Evolutionary conservation across 768 basidiomycete genomes (phyloP), one percentile per base, ranked within the genome.

Genomic region (Pleurotus citrinopileatus): DNA sequence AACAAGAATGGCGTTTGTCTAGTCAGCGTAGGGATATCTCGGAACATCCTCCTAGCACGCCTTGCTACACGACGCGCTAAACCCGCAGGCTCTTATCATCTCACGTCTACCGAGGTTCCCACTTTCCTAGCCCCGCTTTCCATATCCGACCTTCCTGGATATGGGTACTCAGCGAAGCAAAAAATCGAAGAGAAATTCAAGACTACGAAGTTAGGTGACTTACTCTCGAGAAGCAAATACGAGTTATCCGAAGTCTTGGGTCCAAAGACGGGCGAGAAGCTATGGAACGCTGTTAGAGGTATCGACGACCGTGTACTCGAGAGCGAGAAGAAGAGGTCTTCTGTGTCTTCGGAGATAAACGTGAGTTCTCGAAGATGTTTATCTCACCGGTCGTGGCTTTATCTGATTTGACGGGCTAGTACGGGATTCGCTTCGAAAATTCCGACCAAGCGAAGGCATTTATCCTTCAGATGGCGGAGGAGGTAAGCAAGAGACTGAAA

Each of bases 281-380:
- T 98, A 22, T 94, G 83, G 62, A 91, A 92, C 17, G 91, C 84
- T 0, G 67, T 95, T 13, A 77, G 91, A 15, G 97, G 97, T 0
- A 74, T 94, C 23, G 97, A 98, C 61, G 80, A 89, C 28, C 80
- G 83, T 52, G 80, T 80, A 55, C 70, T 98, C 40, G 89, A 93
- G 65, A 86, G 84, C 28, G 88, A 92, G 65, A 92, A 93, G 63
- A 82, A 86, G 46, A 76, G 96, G 61, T 94, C 94, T 67, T 91
- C 88, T 4, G 93, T 99, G 17, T 93, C 90, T 9, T 94, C 91
- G 55, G 96, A 98, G 65, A 90, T 98, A 62, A 99, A 94, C 62
- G 94, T 95, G 60, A 65, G 92, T 78, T 5, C 32, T 17, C 8
- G 59, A 37, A 34, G 13, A 12, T 40, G 7, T 51, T 60, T 37